Evolutionary conservation across 495 filamentous ascomycete species (phyloP), one percentile per base, ranked within the genome.

Genomic region (Tetracladium setigerum): DNA sequence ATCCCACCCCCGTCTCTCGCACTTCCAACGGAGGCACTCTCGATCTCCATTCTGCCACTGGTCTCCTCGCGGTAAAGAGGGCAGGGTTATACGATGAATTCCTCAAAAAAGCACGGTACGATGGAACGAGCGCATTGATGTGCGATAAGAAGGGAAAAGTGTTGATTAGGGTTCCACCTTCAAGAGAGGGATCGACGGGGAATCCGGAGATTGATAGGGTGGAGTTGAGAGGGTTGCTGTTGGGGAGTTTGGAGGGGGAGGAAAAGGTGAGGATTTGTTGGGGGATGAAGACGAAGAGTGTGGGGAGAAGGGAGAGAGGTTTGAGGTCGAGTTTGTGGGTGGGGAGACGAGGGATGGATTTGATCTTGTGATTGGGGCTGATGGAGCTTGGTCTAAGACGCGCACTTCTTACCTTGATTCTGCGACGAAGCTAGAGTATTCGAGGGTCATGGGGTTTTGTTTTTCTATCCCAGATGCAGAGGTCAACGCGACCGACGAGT

Each of bases 21-120:
- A 17, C 34, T 37, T 47, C 67, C 5, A 68, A 76, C 59, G 76
- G 76, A 30, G 78, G 76, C 30, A 73, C 67, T 0, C 65, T 81
- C 8, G 79, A 82, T 48, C 62, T 83, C 10, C 75, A 78, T 47
- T 53, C 55, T 4, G 50, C 53, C 0, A 71, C 67, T 14, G 79
- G 78, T 11, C 66, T 78, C 16, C 53, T 60, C 6, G 77, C 76
- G n/a, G 50, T 81, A 33, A 63, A 68, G 22, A 62, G 64, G n/a
- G 69, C 69, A 15, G 67, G 69, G 16, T 60, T 83, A 30, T 72
- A 62, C 41, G 64, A 71, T 4, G 54, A 71, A 17, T 80, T 77
- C 56, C 47, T 67, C 15, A 52, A 55, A 30, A 48, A 75, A 11
- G 69, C 71, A 1, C 70, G 76, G 11, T 74, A 64, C 49, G 76